These are phyloP conservation scores for Cutaneotrichosporon curvatum DNA, from an alignment of 1,284 basidiomycete genomes.

Conservation along the genomic window DNA sequence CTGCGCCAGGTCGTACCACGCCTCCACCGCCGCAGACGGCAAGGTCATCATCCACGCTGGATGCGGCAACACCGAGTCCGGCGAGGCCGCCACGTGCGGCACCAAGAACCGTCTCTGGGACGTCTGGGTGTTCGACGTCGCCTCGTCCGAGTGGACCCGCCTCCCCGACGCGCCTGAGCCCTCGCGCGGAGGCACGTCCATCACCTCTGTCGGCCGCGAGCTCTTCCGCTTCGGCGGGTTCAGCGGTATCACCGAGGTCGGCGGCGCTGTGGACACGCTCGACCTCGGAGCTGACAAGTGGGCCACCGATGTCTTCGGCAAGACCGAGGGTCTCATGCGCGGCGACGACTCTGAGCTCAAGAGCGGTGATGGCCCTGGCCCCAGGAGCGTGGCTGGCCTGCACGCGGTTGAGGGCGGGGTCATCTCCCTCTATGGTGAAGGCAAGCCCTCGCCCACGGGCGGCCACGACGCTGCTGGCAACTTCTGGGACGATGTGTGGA, in stretches of 20 bases:
- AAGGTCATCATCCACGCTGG: conserved; percentile 26
- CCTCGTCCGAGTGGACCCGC: conserved; percentile 11
- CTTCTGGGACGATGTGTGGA: conserved; percentile 34
- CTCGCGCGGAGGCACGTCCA: conserved; percentile 23
- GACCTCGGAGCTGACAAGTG: conserved; percentile 2
- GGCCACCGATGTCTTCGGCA: conserved; percentile 5
- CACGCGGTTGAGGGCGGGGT: conserved; percentile 13
- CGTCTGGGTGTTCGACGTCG: conserved; percentile 23
- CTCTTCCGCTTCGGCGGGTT: conserved; percentile 31
- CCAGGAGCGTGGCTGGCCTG: conserved; percentile 23
- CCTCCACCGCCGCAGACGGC: conserved; percentile 7
- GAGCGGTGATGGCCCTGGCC: conserved; percentile 1
- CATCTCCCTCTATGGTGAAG: conserved; percentile 25
- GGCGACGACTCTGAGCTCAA: conserved; percentile 2
- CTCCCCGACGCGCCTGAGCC: conserved; percentile 23
- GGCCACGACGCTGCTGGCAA: conserved; percentile 32
- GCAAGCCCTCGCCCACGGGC: conserved; percentile 25
- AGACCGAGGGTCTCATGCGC: conserved; percentile 12
- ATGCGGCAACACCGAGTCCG: conserved; percentile 8
- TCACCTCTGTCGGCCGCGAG: conserved; percentile 8
- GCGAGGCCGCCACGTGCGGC: conserved; percentile 8
- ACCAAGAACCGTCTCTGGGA: conserved; percentile 20
- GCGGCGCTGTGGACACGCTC: conserved; percentile 24
- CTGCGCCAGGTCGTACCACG: conserved; percentile 21
- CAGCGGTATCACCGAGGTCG: conserved; percentile 28